A percentile compares a stretch with the other conserved stretches of the same genome.
phyloP scores from a whole-genome alignment of 371 early-diverging fungal species.

The Entomophthora muscae region DNA sequence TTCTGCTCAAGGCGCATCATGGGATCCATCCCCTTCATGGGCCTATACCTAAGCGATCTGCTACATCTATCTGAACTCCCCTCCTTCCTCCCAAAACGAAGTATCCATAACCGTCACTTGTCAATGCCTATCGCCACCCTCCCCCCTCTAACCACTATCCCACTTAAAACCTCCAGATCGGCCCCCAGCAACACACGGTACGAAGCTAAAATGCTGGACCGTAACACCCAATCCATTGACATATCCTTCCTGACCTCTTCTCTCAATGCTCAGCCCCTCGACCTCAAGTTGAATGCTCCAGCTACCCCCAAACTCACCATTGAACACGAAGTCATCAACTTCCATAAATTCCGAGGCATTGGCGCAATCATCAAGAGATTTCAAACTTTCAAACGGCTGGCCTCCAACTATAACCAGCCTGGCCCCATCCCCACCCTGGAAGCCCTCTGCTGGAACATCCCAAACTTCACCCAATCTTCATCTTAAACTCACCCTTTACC shows the following conservation, averaged over 20 bases:
- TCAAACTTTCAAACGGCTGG: neutral
- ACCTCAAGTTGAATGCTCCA: neutral
- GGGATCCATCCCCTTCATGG: neutral
- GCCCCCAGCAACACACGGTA: neutral
- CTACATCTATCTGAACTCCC: constrained; percentile 1
- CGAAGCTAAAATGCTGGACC: too few species aligned
- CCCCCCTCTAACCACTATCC: neutral
- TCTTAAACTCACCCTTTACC: too few species aligned
- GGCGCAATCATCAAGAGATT: neutral
- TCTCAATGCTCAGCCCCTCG: neutral
- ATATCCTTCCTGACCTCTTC: neutral
- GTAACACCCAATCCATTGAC: neutral
- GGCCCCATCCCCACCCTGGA: too few species aligned
- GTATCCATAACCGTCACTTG: neutral
- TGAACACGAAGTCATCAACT: neutral
- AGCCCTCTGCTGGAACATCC: too few species aligned
- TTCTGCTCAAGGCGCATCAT: neutral
- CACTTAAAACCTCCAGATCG: neutral
- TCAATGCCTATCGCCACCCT: neutral
- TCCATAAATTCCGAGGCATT: neutral
- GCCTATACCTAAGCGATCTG: constrained; percentile 1
- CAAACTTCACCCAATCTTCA: too few species aligned
- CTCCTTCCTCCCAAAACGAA: neutral
- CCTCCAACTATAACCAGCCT: too few species aligned
- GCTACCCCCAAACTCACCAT: neutral